Evolutionary conservation across 805 yeast species (phyloP).

Genomic region (Limtongozyma cylindracea): DNA sequence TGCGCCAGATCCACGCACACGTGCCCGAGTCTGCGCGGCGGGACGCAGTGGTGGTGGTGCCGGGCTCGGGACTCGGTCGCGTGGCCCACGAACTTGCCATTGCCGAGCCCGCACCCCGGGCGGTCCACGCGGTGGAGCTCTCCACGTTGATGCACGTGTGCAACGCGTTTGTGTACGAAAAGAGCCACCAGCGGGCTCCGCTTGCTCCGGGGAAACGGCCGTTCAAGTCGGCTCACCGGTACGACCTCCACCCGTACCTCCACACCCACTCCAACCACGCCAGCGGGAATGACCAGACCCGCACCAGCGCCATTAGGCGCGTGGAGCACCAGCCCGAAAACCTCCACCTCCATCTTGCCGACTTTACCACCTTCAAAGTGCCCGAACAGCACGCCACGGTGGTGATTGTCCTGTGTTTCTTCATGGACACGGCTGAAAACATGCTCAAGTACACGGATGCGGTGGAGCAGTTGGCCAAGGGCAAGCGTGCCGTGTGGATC

Average conservation of each 20-base stretch:
- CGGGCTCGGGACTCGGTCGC: constrained; percentile 78
- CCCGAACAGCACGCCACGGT: constrained; percentile 14
- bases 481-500: constrained; percentile 46
- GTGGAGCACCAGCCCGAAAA: constrained; percentile 19
- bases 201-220: background rate
- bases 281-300: constrained; percentile 18
- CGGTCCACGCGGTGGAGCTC: constrained; percentile 53
- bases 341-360: constrained; percentile 24
- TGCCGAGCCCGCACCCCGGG: constrained; percentile 3
- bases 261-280: constrained; percentile 50
- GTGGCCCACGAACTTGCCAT: constrained; percentile 36
- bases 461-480: constrained; percentile 17
- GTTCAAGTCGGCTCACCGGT: constrained; percentile 4
- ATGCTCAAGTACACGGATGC: constrained; percentile 49
- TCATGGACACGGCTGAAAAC: constrained; percentile 84
- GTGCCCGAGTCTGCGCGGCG: constrained; percentile 7
- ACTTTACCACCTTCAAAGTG: constrained; percentile 30
- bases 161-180: constrained; percentile 26
- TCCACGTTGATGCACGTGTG: constrained; percentile 56
- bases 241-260: constrained; percentile 6
- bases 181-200: background rate
- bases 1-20: constrained; percentile 11
- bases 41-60: constrained; percentile 34
- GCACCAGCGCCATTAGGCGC: too few species aligned
- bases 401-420: constrained; percentile 44